Evolutionary conservation across 495 filamentous ascomycete species (phyloP).

Genomic region (Penicillium paradoxum): DNA sequence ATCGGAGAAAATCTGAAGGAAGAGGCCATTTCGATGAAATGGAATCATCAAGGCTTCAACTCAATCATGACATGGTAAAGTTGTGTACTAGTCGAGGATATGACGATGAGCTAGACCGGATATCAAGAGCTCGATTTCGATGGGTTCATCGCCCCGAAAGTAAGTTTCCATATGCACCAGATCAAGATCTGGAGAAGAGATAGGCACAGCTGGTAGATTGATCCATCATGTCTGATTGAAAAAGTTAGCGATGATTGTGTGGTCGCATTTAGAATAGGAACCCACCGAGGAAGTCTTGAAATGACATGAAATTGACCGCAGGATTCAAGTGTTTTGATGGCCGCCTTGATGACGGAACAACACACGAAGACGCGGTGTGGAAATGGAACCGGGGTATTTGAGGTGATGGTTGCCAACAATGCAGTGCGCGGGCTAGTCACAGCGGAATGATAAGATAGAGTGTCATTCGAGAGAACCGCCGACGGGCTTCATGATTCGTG

Average conservation of each 20-base stretch:
- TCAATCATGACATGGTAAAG: neutral
- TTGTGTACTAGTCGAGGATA: neutral
- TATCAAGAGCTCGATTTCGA: neutral
- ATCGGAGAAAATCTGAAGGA: slow-evolving; percentile 6
- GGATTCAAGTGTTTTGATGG: neutral
- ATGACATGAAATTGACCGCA: slow-evolving; percentile 3
- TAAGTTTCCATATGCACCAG: neutral
- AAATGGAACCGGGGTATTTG: neutral
- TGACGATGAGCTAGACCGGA: neutral
- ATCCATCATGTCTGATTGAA: neutral
- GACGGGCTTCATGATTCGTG: slow-evolving; percentile 4
- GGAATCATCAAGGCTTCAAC: neutral
- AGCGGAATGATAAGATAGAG: slow-evolving; percentile 3
- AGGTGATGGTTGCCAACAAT: slow-evolving; percentile 1
- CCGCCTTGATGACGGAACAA: neutral
- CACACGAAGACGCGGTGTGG: neutral
- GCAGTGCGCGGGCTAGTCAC: neutral
- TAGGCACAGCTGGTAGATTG: slow-evolving; percentile 5
- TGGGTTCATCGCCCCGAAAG: neutral
- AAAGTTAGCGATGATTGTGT: neutral
- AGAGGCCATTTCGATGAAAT: neutral
- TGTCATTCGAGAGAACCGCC: slow-evolving; percentile 7
- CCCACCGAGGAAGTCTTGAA: slow-evolving; percentile 9
- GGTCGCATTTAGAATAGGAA: neutral
- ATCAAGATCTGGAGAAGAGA: slow-evolving; percentile 1